phyloP scores from a whole-genome alignment of 768 basidiomycete genomes.

The Crepidotus variabilis region DNA sequence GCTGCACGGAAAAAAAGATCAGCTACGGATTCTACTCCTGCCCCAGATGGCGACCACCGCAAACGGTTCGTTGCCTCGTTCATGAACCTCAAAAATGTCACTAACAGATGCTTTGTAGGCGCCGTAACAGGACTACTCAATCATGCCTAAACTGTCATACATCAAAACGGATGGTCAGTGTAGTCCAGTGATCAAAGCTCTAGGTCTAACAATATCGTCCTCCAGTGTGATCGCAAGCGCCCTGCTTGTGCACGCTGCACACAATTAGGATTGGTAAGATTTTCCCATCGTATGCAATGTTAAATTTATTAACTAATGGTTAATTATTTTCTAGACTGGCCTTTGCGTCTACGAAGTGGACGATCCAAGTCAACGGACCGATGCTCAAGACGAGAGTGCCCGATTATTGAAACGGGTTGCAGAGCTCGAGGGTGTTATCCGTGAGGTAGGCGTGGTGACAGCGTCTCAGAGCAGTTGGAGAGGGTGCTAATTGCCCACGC shows the following conservation, averaged over 20 bases:
- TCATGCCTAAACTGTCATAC: slow-evolving; percentile 73
- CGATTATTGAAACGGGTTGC: slow-evolving; percentile 72
- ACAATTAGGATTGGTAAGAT: slow-evolving; percentile 44
- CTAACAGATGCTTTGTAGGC: slow-evolving; percentile 24
- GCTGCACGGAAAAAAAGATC: slow-evolving; percentile 25
- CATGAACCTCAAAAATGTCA: background rate
- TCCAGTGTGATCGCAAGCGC: slow-evolving; percentile 45
- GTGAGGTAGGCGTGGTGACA: slow-evolving; percentile 47
- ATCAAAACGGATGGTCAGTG: slow-evolving; percentile 66
- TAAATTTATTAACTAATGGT: background rate
- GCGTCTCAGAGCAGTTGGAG: slow-evolving; percentile 18
- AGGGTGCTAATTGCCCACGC: background rate
- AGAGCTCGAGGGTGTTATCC: slow-evolving; percentile 79
- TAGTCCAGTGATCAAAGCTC: background rate
- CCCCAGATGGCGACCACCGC: slow-evolving; percentile 25
- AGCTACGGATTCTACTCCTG: slow-evolving; percentile 21
- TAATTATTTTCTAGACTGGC: slow-evolving; percentile 48
- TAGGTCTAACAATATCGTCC: slow-evolving; percentile 10
- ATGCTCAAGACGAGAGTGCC: slow-evolving; percentile 57
- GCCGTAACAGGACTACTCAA: slow-evolving; percentile 70
- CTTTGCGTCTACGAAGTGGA: slow-evolving; percentile 85
- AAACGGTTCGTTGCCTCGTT: slow-evolving; percentile 13
- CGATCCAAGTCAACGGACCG: slow-evolving; percentile 57
- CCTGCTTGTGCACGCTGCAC: slow-evolving; percentile 49
- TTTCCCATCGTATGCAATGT: background rate